A percentile compares a stretch with the other conserved stretches of the same genome.
Evolutionary conservation across 768 basidiomycete genomes (phyloP).

Genomic region (Mycena kentingensis): DNA sequence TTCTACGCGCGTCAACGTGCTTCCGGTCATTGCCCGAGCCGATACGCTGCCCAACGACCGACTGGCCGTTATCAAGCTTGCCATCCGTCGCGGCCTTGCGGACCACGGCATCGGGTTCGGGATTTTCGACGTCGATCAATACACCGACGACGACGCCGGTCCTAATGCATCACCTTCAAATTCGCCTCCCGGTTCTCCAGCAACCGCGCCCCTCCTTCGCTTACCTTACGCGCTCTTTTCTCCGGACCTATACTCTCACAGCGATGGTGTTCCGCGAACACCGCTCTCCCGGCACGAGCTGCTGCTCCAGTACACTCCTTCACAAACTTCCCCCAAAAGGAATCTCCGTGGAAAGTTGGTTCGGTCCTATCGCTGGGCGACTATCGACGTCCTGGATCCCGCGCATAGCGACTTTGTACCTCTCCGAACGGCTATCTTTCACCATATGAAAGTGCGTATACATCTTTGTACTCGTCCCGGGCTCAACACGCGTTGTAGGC

Average conservation of each 20-base stretch:
- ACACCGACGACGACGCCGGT: constrained; percentile 48
- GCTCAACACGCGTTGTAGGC: constrained; percentile 49
- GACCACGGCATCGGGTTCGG: constrained; percentile 87
- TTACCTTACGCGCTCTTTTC: constrained; percentile 86
- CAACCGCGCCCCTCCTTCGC: constrained; percentile 58
- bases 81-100: constrained; percentile 78
- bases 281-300: constrained; percentile 69
- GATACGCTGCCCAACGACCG: constrained; percentile 83
- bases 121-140: constrained; percentile 79
- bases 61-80: constrained; percentile 75
- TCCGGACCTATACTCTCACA: constrained; percentile 82
- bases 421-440: constrained; percentile 78
- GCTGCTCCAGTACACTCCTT: constrained; percentile 71
- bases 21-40: constrained; percentile 82
- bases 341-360: constrained; percentile 63
- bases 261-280: constrained; percentile 69
- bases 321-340: constrained; percentile 44
- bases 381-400: constrained; percentile 76
- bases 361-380: constrained; percentile 83
- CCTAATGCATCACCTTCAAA: constrained; percentile 54
- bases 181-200: constrained; percentile 71
- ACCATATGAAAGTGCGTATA: constrained; percentile 79
- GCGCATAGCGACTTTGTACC: constrained; percentile 79
- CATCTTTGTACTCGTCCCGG: constrained; percentile 20
- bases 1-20: constrained; percentile 82